Percentiles rank a stretch among this genome's conserved stretches.
phyloP scores from a whole-genome alignment of 371 early-diverging fungal genomes.

The Rhizopus stolonifer region DNA sequence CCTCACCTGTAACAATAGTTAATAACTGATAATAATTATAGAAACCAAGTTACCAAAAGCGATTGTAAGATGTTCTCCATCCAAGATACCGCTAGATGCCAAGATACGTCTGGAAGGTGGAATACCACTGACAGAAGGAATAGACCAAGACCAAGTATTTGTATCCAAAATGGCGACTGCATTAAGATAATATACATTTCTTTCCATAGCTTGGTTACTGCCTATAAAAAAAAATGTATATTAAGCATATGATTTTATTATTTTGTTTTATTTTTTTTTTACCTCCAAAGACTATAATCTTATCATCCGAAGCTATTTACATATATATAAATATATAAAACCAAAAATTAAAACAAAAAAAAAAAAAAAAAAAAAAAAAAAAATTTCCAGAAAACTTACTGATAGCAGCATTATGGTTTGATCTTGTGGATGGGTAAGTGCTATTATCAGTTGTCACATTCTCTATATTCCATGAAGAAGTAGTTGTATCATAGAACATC shows the following conservation, averaged over 20 bases:
- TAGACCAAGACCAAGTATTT: slow-evolving; percentile 42
- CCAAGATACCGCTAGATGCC: slow-evolving; percentile 37
- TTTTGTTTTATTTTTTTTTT: too few relatives aligned
- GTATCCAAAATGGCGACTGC: slow-evolving; percentile 40
- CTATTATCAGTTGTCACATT: slow-evolving; percentile 4
- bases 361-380: not conserved
- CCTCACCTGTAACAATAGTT: too few relatives aligned
- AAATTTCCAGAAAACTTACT: slow-evolving; percentile 23
- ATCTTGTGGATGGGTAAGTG: slow-evolving; percentile 30
- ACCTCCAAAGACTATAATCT: slow-evolving; percentile 49
- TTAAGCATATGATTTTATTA: too few relatives aligned
- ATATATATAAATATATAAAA: too few relatives aligned
- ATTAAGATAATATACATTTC: slow-evolving; percentile 28
- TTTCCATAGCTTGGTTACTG: slow-evolving; percentile 22
- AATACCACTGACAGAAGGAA: slow-evolving; percentile 33
- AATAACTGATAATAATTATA: too few relatives aligned
- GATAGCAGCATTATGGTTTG: slow-evolving; percentile 38
- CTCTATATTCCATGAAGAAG: slow-evolving; percentile 25
- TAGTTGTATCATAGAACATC: slow-evolving; percentile 29
- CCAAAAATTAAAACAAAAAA: too few relatives aligned
- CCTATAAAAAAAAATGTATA: slow-evolving; percentile 22
- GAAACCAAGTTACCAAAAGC: slow-evolving; percentile 38
- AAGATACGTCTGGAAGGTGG: slow-evolving; percentile 42
- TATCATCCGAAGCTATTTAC: slow-evolving; percentile 35
- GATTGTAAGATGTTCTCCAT: slow-evolving; percentile 32